These are phyloP conservation scores for Eucalyptus cloeziana DNA, from an alignment of 345 rosid genomes.

Conservation along the genomic window DNA sequence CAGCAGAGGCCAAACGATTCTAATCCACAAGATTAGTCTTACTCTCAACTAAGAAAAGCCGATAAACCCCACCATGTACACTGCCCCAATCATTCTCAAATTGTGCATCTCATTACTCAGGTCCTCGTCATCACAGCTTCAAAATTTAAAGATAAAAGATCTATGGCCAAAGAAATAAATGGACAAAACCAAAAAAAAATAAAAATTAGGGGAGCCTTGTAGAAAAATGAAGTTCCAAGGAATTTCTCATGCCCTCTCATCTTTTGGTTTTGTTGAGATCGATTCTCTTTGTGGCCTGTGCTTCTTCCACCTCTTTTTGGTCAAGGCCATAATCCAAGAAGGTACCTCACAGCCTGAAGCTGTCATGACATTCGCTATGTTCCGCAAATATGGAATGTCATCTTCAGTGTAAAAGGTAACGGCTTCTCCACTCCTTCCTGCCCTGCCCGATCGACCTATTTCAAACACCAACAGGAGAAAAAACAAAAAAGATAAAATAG, in stretches of 20 bases:
- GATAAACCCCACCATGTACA: neutral
- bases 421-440: conserved; percentile 89
- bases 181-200: neutral
- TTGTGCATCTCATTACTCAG: neutral
- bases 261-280: conserved; percentile 55
- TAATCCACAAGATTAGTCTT: neutral
- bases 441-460: conserved; percentile 86
- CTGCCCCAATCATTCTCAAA: neutral
- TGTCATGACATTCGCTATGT: conserved; percentile 75
- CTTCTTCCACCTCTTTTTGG: conserved; percentile 69
- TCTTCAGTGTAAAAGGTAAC: conserved; percentile 75
- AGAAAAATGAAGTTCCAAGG: neutral
- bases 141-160: neutral
- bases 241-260: neutral
- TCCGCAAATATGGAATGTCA: conserved; percentile 63
- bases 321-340: conserved; percentile 61
- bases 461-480: neutral
- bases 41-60: neutral
- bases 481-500: neutral
- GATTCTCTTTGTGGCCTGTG: conserved; percentile 69
- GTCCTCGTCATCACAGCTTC: neutral
- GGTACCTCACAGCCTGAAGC: conserved; percentile 95
- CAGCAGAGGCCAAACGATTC: neutral
- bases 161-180: neutral
- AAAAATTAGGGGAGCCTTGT: neutral